Evolutionary conservation across 176 grass and related monocot genomes (phyloP).

Genomic region (Oryza officinalis): DNA sequence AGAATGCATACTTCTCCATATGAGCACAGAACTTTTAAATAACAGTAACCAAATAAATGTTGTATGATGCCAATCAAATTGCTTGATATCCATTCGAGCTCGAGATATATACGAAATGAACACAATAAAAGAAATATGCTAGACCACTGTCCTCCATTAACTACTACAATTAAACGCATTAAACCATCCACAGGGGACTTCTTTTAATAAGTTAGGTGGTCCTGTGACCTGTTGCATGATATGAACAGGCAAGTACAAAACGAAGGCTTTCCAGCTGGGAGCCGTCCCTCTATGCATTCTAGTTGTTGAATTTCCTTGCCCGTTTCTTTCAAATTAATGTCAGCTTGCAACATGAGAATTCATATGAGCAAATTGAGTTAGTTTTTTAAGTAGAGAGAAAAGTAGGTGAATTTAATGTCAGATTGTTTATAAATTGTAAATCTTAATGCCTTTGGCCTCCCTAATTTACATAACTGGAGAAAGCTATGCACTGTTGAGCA

Average conservation of each 20-base stretch:
- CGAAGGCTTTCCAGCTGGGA: neutral
- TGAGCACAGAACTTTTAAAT: neutral
- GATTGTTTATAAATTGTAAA: neutral
- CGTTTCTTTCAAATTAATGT: neutral
- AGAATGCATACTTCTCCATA: neutral
- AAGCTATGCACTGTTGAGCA: neutral
- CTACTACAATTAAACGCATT: neutral
- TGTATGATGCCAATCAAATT: neutral
- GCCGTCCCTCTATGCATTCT: neutral
- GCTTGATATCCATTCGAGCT: neutral
- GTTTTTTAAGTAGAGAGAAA: neutral
- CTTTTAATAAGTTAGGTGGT: slow-evolving; percentile 30
- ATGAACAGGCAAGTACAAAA: slow-evolving; percentile 10
- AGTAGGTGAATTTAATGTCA: neutral
- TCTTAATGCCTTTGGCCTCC: neutral
- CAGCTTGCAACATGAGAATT: neutral
- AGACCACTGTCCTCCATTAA: neutral
- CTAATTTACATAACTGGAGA: neutral
- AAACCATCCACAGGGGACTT: slow-evolving; percentile 4
- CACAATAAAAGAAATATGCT: neutral
- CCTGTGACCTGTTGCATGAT: neutral
- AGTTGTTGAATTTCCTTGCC: neutral
- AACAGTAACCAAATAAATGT: neutral
- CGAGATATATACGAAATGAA: neutral
- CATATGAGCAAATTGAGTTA: neutral